Conservation (phyloP, 169 alveolate genomes). For the Toxoplasma gondii region DNA sequence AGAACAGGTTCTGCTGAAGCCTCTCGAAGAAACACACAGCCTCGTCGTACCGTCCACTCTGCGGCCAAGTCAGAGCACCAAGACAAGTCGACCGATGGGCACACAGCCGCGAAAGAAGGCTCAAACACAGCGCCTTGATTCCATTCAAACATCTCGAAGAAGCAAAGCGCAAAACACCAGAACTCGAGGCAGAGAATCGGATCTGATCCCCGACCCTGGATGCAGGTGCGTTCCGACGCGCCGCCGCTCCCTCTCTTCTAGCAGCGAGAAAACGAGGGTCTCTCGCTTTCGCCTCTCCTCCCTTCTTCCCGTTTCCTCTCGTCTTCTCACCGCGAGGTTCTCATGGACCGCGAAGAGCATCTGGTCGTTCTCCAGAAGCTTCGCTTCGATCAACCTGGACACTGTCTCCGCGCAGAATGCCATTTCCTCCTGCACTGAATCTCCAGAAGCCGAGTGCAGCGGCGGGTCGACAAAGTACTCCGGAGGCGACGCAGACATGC, state of each 20-base stretch:
- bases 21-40: constrained; percentile 67
- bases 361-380: constrained; percentile 57
- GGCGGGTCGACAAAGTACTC: not conserved
- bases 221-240: too few species aligned
- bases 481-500: not conserved
- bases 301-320: not conserved
- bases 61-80: not conserved
- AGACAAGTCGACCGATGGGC: not conserved
- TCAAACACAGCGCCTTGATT: not conserved
- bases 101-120: not conserved
- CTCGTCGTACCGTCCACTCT: constrained; percentile 61
- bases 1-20: constrained; percentile 62
- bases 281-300: not conserved
- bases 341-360: constrained; percentile 61
- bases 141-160: not conserved
- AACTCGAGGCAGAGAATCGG: not conserved
- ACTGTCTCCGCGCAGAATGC: constrained; percentile 48
- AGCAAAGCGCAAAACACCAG: not conserved
- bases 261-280: not conserved
- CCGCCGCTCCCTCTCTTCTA: not conserved
- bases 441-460: not conserved
- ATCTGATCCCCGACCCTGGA: not conserved
- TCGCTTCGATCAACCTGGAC: constrained; percentile 53
- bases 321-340: constrained; percentile 26
- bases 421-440: constrained; percentile 30